These are phyloP conservation scores for Lizanozyma gosingica DNA, from an alignment of 1,139 yeast genomes.

Conservation along the genomic window DNA sequence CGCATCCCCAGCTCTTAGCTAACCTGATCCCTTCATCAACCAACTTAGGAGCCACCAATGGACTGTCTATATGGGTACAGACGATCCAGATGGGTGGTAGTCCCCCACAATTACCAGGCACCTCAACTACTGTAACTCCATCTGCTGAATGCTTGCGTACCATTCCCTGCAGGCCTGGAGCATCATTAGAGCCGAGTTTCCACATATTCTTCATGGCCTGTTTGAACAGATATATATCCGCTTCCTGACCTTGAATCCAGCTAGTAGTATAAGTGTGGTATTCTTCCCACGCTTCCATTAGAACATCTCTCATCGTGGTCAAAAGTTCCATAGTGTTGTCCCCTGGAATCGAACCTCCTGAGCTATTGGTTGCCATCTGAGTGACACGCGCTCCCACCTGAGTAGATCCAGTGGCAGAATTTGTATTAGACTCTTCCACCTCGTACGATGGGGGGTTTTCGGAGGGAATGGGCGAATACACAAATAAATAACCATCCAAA, in stretches of 20 bases:
- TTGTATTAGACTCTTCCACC: slow-evolving; percentile 6
- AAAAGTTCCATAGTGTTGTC: slow-evolving; percentile 38
- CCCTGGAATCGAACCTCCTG: slow-evolving; percentile 10
- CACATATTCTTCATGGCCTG: slow-evolving; percentile 50
- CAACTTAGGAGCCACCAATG: slow-evolving; percentile 48
- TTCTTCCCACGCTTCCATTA: slow-evolving; percentile 69
- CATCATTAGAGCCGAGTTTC: slow-evolving; percentile 18
- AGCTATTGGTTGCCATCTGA: slow-evolving; percentile 1
- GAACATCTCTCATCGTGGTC: slow-evolving; percentile 40
- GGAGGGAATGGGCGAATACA: slow-evolving; percentile 60
- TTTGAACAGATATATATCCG: slow-evolving; percentile 54
- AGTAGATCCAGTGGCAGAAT: slow-evolving; percentile 4
- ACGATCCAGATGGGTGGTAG: slow-evolving; percentile 64
- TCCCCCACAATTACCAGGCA: not conserved
- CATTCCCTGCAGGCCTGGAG: no score
- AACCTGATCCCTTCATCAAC: slow-evolving; percentile 47
- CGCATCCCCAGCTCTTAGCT: slow-evolving; percentile 54
- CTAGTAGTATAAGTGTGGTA: slow-evolving; percentile 42
- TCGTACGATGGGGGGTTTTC: slow-evolving; percentile 45
- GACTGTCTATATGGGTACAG: slow-evolving; percentile 52
- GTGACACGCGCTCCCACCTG: slow-evolving; percentile 3
- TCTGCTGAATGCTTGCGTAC: not conserved
- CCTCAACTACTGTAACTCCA: not conserved
- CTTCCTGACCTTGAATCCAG: slow-evolving; percentile 58
- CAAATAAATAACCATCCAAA: slow-evolving; percentile 63